phyloP scores from a whole-genome alignment of 2,329 filamentous ascomycete species.

The Fusarium newnesense region DNA sequence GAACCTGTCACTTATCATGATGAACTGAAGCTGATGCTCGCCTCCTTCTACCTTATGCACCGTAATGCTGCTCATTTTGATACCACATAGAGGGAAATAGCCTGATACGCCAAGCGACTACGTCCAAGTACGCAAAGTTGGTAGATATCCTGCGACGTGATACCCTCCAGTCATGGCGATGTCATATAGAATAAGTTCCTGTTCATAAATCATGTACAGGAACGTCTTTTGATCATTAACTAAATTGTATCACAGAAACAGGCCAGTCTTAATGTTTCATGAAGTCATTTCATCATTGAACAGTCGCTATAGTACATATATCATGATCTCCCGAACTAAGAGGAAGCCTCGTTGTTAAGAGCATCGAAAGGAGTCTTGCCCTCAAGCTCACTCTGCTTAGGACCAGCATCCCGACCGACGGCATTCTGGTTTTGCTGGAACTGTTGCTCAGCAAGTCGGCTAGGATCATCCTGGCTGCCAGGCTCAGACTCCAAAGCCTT shows the following conservation, averaged over 20 bases:
- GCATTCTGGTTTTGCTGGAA: slow-evolving; percentile 46
- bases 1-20: slow-evolving; percentile 4
- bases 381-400: slow-evolving; percentile 40
- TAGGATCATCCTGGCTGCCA: slow-evolving; percentile 60
- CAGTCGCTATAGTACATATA: slow-evolving; percentile 10
- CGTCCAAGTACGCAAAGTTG: not conserved
- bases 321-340: slow-evolving; percentile 28
- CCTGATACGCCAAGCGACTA: not conserved
- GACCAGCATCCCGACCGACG: slow-evolving; percentile 39
- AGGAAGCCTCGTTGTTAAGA: slow-evolving; percentile 44
- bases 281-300: slow-evolving; percentile 29
- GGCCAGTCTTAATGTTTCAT: slow-evolving; percentile 6
- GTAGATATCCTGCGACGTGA: not conserved
- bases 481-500: slow-evolving; percentile 55
- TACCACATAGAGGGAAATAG: not conserved
- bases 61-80: too few relatives aligned
- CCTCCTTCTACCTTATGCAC: too few relatives aligned
- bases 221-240: not conserved
- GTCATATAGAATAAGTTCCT: not conserved
- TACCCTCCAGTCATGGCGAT: not conserved
- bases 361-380: slow-evolving; percentile 47
- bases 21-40: not conserved
- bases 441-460: slow-evolving; percentile 56
- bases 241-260: not conserved
- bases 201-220: not conserved